Base-by-base conservation (phyloP, 2,329 filamentous ascomycete genomes). In the Fusarium sp. region DNA sequence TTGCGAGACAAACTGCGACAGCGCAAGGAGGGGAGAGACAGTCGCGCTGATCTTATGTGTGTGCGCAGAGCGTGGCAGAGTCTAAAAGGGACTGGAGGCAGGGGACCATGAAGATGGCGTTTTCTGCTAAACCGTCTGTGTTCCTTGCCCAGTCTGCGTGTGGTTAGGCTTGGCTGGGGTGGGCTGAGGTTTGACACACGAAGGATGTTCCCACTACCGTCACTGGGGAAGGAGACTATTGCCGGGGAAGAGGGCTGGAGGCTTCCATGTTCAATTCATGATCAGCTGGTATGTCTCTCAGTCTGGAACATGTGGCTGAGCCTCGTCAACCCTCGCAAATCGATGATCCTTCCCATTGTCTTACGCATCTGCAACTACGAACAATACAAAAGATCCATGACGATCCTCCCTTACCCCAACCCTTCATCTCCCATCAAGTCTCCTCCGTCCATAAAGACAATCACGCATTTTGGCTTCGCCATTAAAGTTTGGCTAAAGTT, bases 401-500 rank as follows among this genome's bases (percentile, higher is more conserved):
- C 17, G 10, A 22, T 32, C n/a, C n/a, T 32, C 15, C 28, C 4
- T 22, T 24, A 17, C 14, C 8, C 17, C 14, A n/a, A 56, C n/a
- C 10, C 26, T 47, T 57, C 55, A 36, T 56, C 26, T 56, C 52
- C 36, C 26, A 30, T 26, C 13, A 12, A 32, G 5, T 15, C 11
- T 2, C 6, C n/a, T 36, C 30, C 39, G 28, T 57, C 14, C 22
- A 20, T 22, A 13, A 47, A 24, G 11, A 22, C 32, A 38, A 39
- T 34, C 56, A 38, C 20, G 28, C 54, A 28, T 55, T 44, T 50
- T 61, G 30, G 41, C 45, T 41, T 36, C 18, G 14, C 32, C 20
- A 68, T 58, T 64, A 69, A 26, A 65, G 58, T 69, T 69, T 32
- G 12, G 13, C 66, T 65, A 69, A 41, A 67, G 36, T 28, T 50